Percentiles rank a stretch among this genome's conserved stretches.
Conservation (phyloP, 2,329 filamentous ascomycete genomes). For the Myotisia sp. region DNA sequence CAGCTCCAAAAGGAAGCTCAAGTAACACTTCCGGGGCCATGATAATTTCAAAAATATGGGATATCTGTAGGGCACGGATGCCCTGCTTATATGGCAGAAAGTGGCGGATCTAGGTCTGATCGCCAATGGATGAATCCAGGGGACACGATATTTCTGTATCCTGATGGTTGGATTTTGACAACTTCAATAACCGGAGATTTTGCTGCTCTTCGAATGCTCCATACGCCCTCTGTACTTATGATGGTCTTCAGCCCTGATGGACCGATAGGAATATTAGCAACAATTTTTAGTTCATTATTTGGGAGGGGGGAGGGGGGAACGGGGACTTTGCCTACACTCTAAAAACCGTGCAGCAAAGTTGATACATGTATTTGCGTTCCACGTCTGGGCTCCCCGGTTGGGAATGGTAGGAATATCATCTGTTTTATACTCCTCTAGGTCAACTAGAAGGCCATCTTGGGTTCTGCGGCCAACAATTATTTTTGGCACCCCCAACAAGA, state of each 20-base stretch:
- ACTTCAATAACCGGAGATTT: constrained; percentile 56
- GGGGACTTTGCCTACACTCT: constrained; percentile 45
- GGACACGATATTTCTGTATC: constrained; percentile 62
- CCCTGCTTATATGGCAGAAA: background rate
- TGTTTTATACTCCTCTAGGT: constrained; percentile 67
- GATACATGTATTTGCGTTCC: constrained; percentile 89
- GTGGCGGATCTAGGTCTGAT: constrained; percentile 17
- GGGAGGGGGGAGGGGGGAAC: background rate
- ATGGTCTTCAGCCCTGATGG: constrained; percentile 46
- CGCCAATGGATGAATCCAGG: constrained; percentile 65
- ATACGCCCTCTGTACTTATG: constrained; percentile 56
- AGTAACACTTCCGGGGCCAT: background rate
- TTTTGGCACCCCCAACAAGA: constrained; percentile 79
- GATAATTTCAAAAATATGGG: background rate
- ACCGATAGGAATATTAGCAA: background rate
- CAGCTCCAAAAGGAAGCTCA: constrained; percentile 13
- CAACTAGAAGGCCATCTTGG: constrained; percentile 54
- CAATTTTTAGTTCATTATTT: no score
- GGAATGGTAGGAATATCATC: constrained; percentile 63
- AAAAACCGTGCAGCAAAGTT: constrained; percentile 73
- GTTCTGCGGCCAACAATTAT: constrained; percentile 83
- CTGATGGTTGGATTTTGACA: constrained; percentile 56
- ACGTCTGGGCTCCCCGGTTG: constrained; percentile 51
- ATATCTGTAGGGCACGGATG: background rate
- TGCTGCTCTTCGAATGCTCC: constrained; percentile 57